These are phyloP conservation scores for Entophlyctis luteolus DNA, from an alignment of 192 early-diverging fungal genomes.

Conservation along the genomic window DNA sequence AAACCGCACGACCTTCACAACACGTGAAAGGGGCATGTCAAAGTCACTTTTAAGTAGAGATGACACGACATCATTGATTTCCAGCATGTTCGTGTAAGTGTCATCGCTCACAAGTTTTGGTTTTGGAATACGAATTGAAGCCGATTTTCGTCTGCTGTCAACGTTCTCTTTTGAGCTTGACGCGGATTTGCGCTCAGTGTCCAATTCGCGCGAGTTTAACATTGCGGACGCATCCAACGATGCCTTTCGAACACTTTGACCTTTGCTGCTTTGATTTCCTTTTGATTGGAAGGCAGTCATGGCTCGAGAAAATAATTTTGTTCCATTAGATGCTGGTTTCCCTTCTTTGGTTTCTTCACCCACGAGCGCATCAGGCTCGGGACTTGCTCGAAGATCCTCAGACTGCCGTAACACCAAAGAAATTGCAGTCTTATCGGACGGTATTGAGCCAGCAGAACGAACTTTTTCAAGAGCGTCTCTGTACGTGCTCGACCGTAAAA, in stretches of 20 bases:
- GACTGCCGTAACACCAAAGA: background rate
- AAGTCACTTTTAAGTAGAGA: slow-evolving; percentile 22
- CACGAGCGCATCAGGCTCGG: background rate
- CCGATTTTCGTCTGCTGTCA: background rate
- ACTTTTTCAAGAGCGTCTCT: background rate
- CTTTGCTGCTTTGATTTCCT: too few relatives aligned
- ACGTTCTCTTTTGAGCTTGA: background rate
- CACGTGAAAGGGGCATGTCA: background rate
- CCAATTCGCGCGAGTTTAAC: background rate
- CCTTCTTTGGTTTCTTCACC: background rate
- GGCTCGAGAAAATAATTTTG: background rate
- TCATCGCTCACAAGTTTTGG: slow-evolving; percentile 5
- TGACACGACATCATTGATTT: slow-evolving; percentile 4
- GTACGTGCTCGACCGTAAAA: background rate
- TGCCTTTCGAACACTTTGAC: too few relatives aligned
- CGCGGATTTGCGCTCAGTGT: background rate
- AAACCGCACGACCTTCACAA: slow-evolving; percentile 7
- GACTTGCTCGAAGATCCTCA: background rate
- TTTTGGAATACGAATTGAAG: background rate
- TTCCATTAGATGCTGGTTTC: background rate
- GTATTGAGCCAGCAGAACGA: background rate
- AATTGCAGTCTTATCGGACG: background rate
- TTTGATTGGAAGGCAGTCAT: background rate
- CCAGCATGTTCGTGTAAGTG: slow-evolving; percentile 9
- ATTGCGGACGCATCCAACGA: background rate